Percentiles rank a stretch among this genome's conserved stretches.
Conservation (phyloP, 2,329 filamentous ascomycete species). For the Aspergillus brasiliensis region DNA sequence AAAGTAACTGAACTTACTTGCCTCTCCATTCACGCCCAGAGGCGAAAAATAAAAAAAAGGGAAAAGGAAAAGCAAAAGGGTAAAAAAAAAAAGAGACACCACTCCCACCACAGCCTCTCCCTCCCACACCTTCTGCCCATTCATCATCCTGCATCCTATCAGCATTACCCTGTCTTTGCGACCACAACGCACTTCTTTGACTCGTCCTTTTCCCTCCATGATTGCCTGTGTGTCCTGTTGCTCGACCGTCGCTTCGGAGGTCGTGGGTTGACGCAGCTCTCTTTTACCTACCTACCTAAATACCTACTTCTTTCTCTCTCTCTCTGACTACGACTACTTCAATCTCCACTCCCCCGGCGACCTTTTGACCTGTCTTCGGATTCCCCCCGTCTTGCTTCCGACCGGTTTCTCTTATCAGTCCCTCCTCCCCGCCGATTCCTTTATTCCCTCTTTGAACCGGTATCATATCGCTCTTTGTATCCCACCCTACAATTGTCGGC, state of each 20-base stretch:
- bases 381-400: constrained; percentile 8
- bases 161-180: constrained; percentile 8
- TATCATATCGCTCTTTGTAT: constrained; percentile 16
- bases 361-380: constrained; percentile 6
- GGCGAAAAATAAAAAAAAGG: constrained; percentile 8
- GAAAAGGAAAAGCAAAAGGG: background rate
- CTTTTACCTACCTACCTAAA: background rate
- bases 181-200: background rate
- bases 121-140: background rate
- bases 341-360: constrained; percentile 7
- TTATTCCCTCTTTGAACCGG: background rate
- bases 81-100: constrained; percentile 4
- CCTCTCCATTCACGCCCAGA: constrained; percentile 8
- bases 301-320: background rate
- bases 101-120: constrained; percentile 3
- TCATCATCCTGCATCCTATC: constrained; percentile 7
- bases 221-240: constrained; percentile 20
- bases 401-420: background rate
- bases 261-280: constrained; percentile 21
- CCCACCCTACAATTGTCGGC: constrained; percentile 10
- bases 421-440: background rate
- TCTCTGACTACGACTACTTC: constrained; percentile 7
- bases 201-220: constrained; percentile 19
- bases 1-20: background rate
- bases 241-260: constrained; percentile 20